Percentiles rank a stretch among this genome's conserved stretches.
phyloP scores from a whole-genome alignment of 148 eudicot species.

The Camellia granthamiana region DNA sequence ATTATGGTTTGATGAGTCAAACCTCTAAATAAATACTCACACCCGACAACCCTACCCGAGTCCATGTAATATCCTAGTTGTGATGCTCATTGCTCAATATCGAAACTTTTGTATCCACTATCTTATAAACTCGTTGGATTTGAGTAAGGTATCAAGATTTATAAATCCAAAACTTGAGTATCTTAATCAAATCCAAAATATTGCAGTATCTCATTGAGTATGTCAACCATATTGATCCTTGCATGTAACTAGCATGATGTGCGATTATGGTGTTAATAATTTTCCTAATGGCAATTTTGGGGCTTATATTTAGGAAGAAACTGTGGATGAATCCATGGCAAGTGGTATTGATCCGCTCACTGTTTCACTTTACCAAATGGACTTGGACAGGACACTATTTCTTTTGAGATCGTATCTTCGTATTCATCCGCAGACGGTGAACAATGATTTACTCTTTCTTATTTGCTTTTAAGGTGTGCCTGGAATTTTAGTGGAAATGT shows the following conservation, averaged over 20 bases:
- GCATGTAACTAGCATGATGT: neutral
- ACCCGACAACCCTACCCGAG: too few species aligned
- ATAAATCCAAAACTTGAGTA: too few species aligned
- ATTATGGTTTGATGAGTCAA: too few species aligned
- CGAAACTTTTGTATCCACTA: too few species aligned
- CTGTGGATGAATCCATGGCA: constrained; percentile 51
- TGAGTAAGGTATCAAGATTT: too few species aligned
- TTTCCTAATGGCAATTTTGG: neutral
- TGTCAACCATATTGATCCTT: neutral
- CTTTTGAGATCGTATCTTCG: constrained; percentile 80
- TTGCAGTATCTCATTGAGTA: neutral
- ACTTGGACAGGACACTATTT: constrained; percentile 74
- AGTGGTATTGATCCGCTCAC: constrained; percentile 72
- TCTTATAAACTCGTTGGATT: too few species aligned
- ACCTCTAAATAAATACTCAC: too few species aligned
- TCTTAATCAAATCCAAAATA: neutral
- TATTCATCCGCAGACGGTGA: constrained; percentile 84
- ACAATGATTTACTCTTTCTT: neutral
- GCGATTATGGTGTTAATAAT: constrained; percentile 6
- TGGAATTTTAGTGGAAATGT: neutral
- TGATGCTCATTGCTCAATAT: too few species aligned
- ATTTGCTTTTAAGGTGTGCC: neutral
- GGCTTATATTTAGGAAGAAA: constrained; percentile 58
- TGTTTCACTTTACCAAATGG: constrained; percentile 90
- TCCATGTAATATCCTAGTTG: too few species aligned